phyloP scores from a whole-genome alignment of 23 red algal genomes.

The Cyanidium caldarium region DNA sequence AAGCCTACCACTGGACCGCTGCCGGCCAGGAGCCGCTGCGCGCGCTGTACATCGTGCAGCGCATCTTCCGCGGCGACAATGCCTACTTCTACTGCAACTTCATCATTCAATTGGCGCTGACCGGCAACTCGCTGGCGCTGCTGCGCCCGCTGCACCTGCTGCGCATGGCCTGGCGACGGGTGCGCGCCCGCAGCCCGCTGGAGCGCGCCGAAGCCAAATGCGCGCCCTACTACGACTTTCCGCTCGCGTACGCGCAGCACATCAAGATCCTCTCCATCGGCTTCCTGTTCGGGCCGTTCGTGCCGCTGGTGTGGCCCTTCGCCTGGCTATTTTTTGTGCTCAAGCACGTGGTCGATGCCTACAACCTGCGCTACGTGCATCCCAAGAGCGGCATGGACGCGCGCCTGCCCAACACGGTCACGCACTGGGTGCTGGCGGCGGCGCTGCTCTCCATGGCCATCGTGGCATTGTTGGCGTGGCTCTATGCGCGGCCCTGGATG shows the following conservation, averaged over 20 bases:
- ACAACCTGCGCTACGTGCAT: conserved; percentile 68
- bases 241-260: conserved; percentile 67
- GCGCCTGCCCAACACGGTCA: conserved; percentile 32
- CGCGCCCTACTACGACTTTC: conserved; percentile 74
- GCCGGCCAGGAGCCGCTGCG: conserved; percentile 34
- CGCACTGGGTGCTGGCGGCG: conserved; percentile 27
- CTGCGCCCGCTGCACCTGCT: conserved; percentile 38
- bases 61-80: conserved; percentile 77
- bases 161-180: conserved; percentile 36
- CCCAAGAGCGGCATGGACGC: conserved; percentile 59
- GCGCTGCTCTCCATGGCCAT: neutral
- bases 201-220: conserved; percentile 64
- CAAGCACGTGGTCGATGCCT: conserved; percentile 75
- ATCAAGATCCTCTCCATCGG: conserved; percentile 85
- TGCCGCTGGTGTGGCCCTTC: conserved; percentile 82
- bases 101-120: conserved; percentile 80
- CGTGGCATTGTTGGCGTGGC: neutral
- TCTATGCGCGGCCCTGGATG: too few relatives aligned
- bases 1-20: conserved; percentile 23
- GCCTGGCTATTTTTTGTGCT: conserved; percentile 61
- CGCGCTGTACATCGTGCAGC: conserved; percentile 55
- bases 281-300: conserved; percentile 81
- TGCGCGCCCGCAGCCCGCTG: conserved; percentile 40
- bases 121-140: conserved; percentile 56
- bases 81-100: conserved; percentile 88